Percentiles rank a stretch among this genome's conserved stretches.
phyloP scores from a whole-genome alignment of 352 stramenopile species.

The Phytophthora fragariae region DNA sequence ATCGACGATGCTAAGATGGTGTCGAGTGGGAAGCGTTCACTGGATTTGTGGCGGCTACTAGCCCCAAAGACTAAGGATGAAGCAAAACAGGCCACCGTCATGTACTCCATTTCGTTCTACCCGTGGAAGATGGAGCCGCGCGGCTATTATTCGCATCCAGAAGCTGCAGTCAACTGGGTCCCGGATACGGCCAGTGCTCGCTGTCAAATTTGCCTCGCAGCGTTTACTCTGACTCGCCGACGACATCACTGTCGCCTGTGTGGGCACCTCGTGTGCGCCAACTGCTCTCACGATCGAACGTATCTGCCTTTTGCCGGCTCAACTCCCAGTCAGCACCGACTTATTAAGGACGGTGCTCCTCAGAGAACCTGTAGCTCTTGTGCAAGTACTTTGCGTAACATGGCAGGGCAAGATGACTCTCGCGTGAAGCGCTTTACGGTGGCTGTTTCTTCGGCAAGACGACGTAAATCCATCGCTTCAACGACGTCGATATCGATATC shows the following conservation, averaged over 20 bases:
- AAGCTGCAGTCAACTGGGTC: conserved; percentile 77
- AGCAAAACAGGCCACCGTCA: conserved; percentile 38
- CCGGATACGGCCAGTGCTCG: conserved; percentile 67
- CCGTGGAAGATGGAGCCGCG: conserved; percentile 78
- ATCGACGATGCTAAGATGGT: conserved; percentile 23
- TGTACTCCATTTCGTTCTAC: conserved; percentile 83
- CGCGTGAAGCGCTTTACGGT: conserved; percentile 67
- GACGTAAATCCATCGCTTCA: conserved; percentile 20
- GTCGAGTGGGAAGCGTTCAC: conserved; percentile 11
- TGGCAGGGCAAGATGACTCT: conserved; percentile 63
- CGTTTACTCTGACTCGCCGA: conserved; percentile 69
- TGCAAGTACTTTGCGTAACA: conserved; percentile 65
- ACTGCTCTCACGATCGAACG: conserved; percentile 73
- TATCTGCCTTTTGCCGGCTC: conserved; percentile 67
- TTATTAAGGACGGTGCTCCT: conserved; percentile 74
- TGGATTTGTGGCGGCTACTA: conserved; percentile 29
- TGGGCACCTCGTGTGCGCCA: conserved; percentile 71
- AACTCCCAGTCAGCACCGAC: conserved; percentile 59
- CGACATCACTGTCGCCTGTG: conserved; percentile 90
- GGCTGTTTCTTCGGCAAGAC: conserved; percentile 23
- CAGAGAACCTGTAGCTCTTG: conserved; percentile 80
- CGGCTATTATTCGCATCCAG: conserved; percentile 74
- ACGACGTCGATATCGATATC: conserved; percentile 14
- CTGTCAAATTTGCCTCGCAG: conserved; percentile 67
- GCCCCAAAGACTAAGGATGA: conserved; percentile 21